Conservation (phyloP, 345 rosid genomes). For the Firmiana major region DNA sequence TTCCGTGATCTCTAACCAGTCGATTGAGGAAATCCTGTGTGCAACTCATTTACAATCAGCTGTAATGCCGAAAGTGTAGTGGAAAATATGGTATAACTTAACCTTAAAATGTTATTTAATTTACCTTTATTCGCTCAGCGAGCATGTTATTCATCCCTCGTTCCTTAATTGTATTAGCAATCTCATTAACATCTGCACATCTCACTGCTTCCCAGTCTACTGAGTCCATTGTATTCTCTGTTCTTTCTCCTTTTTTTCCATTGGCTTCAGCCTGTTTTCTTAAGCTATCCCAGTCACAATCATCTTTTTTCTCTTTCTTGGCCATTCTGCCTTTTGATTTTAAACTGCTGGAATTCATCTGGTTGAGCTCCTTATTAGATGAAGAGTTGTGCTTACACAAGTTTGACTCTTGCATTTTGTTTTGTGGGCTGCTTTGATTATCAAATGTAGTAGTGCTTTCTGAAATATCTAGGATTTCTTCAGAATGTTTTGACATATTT, state of each 20-base stretch:
- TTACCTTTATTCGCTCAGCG: slow-evolving; percentile 86
- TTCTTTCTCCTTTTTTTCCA: slow-evolving; percentile 50
- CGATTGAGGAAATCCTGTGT: slow-evolving; percentile 85
- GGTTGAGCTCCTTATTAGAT: slow-evolving; percentile 30
- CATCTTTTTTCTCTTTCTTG: slow-evolving; percentile 42
- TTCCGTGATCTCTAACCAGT: slow-evolving; percentile 63
- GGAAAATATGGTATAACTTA: not conserved
- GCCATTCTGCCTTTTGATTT: slow-evolving; percentile 49
- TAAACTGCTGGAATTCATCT: slow-evolving; percentile 24
- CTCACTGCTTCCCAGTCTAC: slow-evolving; percentile 88
- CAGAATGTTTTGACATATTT: slow-evolving; percentile 23
- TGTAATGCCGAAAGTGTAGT: not conserved
- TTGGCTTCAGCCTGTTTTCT: slow-evolving; percentile 55
- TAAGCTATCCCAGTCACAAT: slow-evolving; percentile 77
- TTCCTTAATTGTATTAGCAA: slow-evolving; percentile 71
- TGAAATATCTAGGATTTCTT: slow-evolving; percentile 29
- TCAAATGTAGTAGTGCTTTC: slow-evolving; percentile 39
- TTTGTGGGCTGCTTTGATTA: slow-evolving; percentile 23
- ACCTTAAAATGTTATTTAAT: not conserved
- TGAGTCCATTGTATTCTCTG: slow-evolving; percentile 61
- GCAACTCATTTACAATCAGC: slow-evolving; percentile 23
- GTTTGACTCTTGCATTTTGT: slow-evolving; percentile 31
- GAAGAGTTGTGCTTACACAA: slow-evolving; percentile 27
- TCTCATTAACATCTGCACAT: slow-evolving; percentile 48
- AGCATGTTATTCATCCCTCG: slow-evolving; percentile 93